Evolutionary conservation across 371 early-diverging fungal genomes (phyloP).

Genomic region (Rhizomucor miehei): DNA sequence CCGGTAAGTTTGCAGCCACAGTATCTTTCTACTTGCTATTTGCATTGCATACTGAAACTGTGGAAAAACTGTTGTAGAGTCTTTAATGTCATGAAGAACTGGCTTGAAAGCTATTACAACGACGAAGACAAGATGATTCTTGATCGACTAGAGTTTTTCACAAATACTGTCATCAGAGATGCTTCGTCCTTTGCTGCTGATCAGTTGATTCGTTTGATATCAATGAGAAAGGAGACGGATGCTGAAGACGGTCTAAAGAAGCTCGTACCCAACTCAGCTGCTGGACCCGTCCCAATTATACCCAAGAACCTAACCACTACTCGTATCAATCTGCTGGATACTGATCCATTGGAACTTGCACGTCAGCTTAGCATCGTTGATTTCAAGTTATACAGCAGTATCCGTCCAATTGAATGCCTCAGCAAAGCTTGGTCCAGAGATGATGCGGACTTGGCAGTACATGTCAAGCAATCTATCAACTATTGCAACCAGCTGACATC

Average conservation of each 20-base stretch:
- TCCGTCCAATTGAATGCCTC: conserved; percentile 84
- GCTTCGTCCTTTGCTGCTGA: conserved; percentile 69
- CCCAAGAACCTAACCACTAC: conserved; percentile 60
- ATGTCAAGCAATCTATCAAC: conserved; percentile 75
- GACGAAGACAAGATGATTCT: conserved; percentile 70
- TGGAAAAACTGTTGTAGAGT: conserved; percentile 55
- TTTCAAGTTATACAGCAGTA: conserved; percentile 72
- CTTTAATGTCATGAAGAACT: conserved; percentile 84
- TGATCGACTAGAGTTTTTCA: conserved; percentile 75
- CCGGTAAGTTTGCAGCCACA: conserved; percentile 55
- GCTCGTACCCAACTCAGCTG: conserved; percentile 50
- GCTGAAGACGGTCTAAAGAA: conserved; percentile 52
- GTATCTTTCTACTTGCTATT: too few relatives aligned
- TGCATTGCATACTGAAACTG: too few relatives aligned
- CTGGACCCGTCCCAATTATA: conserved; percentile 56
- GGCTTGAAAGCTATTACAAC: conserved; percentile 86
- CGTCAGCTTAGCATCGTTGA: conserved; percentile 92
- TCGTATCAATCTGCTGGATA: conserved; percentile 67
- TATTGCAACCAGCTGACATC: conserved; percentile 66
- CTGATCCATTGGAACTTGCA: conserved; percentile 91
- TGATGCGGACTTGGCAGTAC: conserved; percentile 58
- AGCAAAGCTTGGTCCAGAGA: conserved; percentile 87
- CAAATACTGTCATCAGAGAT: conserved; percentile 72
- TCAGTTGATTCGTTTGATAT: conserved; percentile 66
- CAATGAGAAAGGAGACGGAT: conserved; percentile 62